These are phyloP conservation scores for Acacia confusa DNA, from an alignment of 306 rosid species.

Conservation along the genomic window DNA sequence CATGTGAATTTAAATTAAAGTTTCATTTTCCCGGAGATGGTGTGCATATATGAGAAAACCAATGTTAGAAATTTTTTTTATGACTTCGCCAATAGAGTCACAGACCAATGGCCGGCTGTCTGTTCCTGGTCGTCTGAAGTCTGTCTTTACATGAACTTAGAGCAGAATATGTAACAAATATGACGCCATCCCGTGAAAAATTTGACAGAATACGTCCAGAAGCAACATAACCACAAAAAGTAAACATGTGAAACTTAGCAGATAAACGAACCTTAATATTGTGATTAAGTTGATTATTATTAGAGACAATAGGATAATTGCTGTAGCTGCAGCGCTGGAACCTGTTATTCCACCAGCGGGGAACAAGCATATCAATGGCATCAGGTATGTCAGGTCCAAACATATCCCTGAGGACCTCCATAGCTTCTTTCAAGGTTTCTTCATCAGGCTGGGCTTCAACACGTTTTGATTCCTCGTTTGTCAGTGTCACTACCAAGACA, in stretches of 20 bases:
- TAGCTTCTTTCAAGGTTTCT: constrained; percentile 79
- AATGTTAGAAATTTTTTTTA: not conserved
- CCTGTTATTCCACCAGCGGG: constrained; percentile 92
- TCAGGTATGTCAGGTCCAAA: constrained; percentile 79
- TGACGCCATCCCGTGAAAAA: not conserved
- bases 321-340: constrained; percentile 96
- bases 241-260: not conserved
- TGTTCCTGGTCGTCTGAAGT: constrained; percentile 30
- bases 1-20: too few relatives aligned
- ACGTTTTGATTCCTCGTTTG: constrained; percentile 93
- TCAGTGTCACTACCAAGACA: constrained; percentile 88
- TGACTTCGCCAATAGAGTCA: not conserved
- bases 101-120: constrained; percentile 18
- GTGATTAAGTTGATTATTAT: constrained; percentile 42
- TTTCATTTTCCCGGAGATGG: not conserved
- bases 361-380: constrained; percentile 82
- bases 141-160: constrained; percentile 18
- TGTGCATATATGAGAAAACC: not conserved
- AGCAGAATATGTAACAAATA: constrained; percentile 23
- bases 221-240: not conserved
- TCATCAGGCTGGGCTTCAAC: constrained; percentile 81
- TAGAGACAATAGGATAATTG: constrained; percentile 74
- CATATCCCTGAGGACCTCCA: constrained; percentile 84
- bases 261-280: constrained; percentile 63
- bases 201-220: not conserved